These are phyloP conservation scores for Solanum pennellii DNA, from an alignment of 257 asterid genomes.

Conservation along the genomic window DNA sequence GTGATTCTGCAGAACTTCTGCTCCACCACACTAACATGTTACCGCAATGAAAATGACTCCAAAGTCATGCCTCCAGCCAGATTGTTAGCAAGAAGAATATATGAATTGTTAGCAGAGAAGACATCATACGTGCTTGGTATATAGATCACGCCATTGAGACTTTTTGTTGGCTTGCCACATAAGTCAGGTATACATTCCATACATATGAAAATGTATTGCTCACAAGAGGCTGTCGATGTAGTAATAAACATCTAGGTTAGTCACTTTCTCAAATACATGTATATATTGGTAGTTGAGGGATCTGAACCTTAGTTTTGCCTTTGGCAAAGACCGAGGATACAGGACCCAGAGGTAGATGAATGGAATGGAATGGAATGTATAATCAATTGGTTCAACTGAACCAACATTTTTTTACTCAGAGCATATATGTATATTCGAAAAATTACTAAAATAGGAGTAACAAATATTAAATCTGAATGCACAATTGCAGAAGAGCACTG, in stretches of 20 bases:
- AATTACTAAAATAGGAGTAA: neutral
- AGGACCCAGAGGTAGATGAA: neutral
- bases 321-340: neutral
- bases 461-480: neutral
- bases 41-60: neutral
- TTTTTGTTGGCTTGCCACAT: conserved; percentile 63
- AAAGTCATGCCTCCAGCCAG: neutral
- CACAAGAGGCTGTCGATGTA: conserved; percentile 58
- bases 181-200: conserved; percentile 82
- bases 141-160: conserved; percentile 21
- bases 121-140: neutral
- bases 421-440: neutral
- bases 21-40: neutral
- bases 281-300: neutral
- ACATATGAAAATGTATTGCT: conserved; percentile 67
- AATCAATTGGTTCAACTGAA: neutral
- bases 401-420: neutral
- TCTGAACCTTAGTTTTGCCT: neutral
- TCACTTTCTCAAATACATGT: neutral
- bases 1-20: neutral
- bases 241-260: neutral
- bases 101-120: neutral
- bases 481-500: neutral
- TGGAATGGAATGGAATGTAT: neutral
- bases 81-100: neutral